A percentile compares a stretch with the other conserved stretches of the same genome.
Evolutionary conservation across 495 filamentous ascomycete species (phyloP).

Genomic region (Hypoxylon fuscum): DNA sequence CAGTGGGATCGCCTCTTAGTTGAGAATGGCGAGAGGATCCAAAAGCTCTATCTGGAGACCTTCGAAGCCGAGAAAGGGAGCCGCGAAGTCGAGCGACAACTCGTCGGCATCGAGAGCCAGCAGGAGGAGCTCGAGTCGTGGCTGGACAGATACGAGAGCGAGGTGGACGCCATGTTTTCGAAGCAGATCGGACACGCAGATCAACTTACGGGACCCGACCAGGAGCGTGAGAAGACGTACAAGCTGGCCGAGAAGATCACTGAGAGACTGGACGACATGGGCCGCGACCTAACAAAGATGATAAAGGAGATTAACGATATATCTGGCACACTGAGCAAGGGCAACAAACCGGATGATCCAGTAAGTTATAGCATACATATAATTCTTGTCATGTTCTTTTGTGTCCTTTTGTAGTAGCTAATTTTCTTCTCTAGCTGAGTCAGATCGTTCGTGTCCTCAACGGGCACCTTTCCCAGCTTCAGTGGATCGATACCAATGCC

Average conservation of each 20-base stretch:
- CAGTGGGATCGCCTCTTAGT: slow-evolving; percentile 92
- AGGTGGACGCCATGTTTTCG: slow-evolving; percentile 85
- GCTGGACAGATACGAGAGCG: slow-evolving; percentile 87
- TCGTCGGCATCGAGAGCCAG: slow-evolving; percentile 85
- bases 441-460: slow-evolving; percentile 95
- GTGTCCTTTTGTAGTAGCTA: slow-evolving; percentile 3
- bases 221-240: slow-evolving; percentile 94
- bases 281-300: slow-evolving; percentile 89
- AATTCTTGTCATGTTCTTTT: slow-evolving; percentile 1
- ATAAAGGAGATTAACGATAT: slow-evolving; percentile 97
- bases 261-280: slow-evolving; percentile 87
- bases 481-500: slow-evolving; percentile 88
- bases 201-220: slow-evolving; percentile 82
- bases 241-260: slow-evolving; percentile 90
- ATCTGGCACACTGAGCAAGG: slow-evolving; percentile 83
- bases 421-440: slow-evolving; percentile 69
- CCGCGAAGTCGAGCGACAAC: slow-evolving; percentile 88
- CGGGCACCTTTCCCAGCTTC: slow-evolving; percentile 84
- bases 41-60: slow-evolving; percentile 84
- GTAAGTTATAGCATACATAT: slow-evolving; percentile 61
- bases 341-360: slow-evolving; percentile 87
- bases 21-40: slow-evolving; percentile 90
- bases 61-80: slow-evolving; percentile 92
- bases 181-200: slow-evolving; percentile 72
- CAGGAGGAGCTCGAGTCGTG: slow-evolving; percentile 86